These are phyloP conservation scores for Chalciporus sp. DNA, from an alignment of 1,284 basidiomycete genomes.

Conservation along the genomic window DNA sequence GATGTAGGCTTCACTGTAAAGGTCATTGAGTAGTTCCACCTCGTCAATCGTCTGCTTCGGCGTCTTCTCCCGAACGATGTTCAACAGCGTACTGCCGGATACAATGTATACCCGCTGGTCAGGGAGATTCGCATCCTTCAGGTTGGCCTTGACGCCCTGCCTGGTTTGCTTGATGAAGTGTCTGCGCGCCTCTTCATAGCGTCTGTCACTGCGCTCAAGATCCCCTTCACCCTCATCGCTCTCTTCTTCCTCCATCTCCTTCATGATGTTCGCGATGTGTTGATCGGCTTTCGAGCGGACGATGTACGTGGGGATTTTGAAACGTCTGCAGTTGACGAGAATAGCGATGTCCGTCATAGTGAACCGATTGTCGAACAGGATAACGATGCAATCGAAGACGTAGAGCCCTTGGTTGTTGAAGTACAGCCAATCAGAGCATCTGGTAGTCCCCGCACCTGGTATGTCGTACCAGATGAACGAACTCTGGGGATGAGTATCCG, in stretches of 20 bases:
- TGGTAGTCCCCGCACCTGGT: constrained; percentile 19
- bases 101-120: constrained; percentile 26
- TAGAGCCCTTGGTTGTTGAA: constrained; percentile 21
- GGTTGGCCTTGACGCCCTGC: constrained; percentile 21
- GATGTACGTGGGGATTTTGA: constrained; percentile 20
- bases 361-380: constrained; percentile 20
- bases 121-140: constrained; percentile 21
- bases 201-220: neutral
- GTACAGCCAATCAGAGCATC: constrained; percentile 18
- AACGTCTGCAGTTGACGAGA: constrained; percentile 14
- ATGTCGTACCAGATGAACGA: constrained; percentile 21
- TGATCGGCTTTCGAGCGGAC: constrained; percentile 20
- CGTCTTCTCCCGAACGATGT: constrained; percentile 7
- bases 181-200: constrained; percentile 7
- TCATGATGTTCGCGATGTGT: constrained; percentile 18
- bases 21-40: constrained; percentile 17
- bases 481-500: constrained; percentile 19
- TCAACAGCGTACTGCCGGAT: constrained; percentile 14
- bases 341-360: constrained; percentile 21
- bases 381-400: constrained; percentile 19
- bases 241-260: constrained; percentile 18
- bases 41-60: constrained; percentile 25
- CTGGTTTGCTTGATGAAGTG: constrained; percentile 21
- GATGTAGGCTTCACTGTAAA: constrained; percentile 12
- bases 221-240: constrained; percentile 14